A percentile compares a stretch with the other conserved stretches of the same genome.
Conservation (phyloP, 352 stramenopile genomes). For the Phytopythium ostracodes region DNA sequence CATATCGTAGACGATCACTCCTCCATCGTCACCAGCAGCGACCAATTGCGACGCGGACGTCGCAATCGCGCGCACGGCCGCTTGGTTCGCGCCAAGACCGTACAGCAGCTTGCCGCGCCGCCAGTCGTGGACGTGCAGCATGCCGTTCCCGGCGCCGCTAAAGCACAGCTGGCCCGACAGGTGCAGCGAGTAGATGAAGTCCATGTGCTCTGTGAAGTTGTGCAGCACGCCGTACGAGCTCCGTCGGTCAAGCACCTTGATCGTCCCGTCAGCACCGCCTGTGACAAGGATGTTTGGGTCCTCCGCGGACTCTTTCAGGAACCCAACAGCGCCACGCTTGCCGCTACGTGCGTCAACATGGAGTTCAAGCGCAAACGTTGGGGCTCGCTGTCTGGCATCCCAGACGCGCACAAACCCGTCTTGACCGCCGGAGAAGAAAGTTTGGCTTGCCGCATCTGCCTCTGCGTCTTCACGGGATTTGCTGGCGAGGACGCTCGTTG, state of each 20-base stretch:
- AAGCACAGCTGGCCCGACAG: constrained; percentile 68
- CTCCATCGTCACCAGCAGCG: constrained; percentile 78
- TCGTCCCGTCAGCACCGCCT: constrained; percentile 64
- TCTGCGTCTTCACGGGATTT: not conserved
- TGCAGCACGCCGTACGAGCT: constrained; percentile 37
- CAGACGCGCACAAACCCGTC: constrained; percentile 71
- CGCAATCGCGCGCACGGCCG: constrained; percentile 66
- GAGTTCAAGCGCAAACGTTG: constrained; percentile 29
- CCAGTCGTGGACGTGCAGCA: constrained; percentile 83
- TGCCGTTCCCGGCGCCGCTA: constrained; percentile 78
- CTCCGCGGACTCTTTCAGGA: constrained; percentile 39
- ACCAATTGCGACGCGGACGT: constrained; percentile 48
- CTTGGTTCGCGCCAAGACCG: constrained; percentile 80
- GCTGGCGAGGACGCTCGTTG: constrained; percentile 55
- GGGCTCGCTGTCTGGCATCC: constrained; percentile 55
- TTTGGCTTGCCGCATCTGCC: not conserved
- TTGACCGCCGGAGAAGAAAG: constrained; percentile 74
- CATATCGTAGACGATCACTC: constrained; percentile 79
- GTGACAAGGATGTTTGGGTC: constrained; percentile 60
- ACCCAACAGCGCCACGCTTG: constrained; percentile 68
- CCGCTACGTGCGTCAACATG: constrained; percentile 52
- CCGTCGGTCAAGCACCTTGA: constrained; percentile 78
- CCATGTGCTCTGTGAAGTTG: constrained; percentile 72
- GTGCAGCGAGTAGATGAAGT: constrained; percentile 87
- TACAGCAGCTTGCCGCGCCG: constrained; percentile 66